Base-by-base conservation (phyloP, 1,284 basidiomycete species). In the Apiotrichum montevideense region DNA sequence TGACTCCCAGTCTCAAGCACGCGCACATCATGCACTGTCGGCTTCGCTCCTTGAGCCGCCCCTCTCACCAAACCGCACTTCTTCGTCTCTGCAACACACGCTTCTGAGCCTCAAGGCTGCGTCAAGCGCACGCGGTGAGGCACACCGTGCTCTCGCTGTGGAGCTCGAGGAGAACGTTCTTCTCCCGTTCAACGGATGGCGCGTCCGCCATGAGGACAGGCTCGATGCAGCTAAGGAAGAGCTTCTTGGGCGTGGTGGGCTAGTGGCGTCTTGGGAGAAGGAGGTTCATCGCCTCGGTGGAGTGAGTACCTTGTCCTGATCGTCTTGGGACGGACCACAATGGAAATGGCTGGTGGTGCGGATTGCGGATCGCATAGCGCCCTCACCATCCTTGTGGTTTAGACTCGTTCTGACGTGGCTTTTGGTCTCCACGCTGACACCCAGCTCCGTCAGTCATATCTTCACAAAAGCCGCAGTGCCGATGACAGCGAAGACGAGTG, bases 401-500 rank as follows among this genome's bases (percentile, higher is more conserved):
- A 21, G 21, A 21, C 21, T 21, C 21, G 21, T 21, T 21, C 21
- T 21, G 21, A 21, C 21, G 21, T 21, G 21, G 21, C 21, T 21
- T 21, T 21, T 21, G 21, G n/a, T 8, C 37, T 8, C 37, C 37
- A 21, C 15, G 47, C 62, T 66, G 52, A 54, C 44, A 49, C 14
- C 9, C 53, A 87, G 72, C 76, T 90, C 56, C 90, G 87, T 74
- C 82, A 85, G 56, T 79, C 83, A 47, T 93, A 93, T 67, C 71
- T 88, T n/a, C 76, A 80, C 35, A 93, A 91, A 75, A 85, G 83
- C 0, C 83, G 88, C 52, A 81, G 82, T 40, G 90, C 90, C 3
- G 90, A 94, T 64, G 90, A 94, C 70, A 85, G 87, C 34, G 90
- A 91, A 69, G 90, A 94, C 72, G 90, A 93, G 90, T 93, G 75